A percentile compares a stretch with the other conserved stretches of the same genome.
Evolutionary conservation across 768 basidiomycete genomes (phyloP).

Genomic region (Bullera alba): DNA sequence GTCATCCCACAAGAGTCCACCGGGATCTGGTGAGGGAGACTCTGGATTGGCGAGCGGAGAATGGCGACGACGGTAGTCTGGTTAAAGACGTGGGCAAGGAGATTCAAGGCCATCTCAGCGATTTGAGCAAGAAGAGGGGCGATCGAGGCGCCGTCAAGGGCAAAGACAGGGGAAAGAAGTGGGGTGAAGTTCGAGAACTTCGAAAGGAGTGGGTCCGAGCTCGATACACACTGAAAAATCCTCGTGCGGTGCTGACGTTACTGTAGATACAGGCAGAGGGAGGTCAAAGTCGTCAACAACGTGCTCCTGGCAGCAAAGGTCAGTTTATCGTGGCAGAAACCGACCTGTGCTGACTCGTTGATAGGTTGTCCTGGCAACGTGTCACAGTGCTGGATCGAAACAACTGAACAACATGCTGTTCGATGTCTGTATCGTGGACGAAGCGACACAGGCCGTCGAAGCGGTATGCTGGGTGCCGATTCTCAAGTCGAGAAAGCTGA

Average conservation of each 20-base stretch:
- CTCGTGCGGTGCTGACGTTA: conserved; percentile 1
- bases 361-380: conserved; percentile 83
- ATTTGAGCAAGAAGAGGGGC: conserved; percentile 60
- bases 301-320: conserved; percentile 76
- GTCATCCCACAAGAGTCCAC: conserved; percentile 91
- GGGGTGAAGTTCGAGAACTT: conserved; percentile 50
- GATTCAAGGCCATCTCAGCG: conserved; percentile 60
- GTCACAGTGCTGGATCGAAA: conserved; percentile 82
- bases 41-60: conserved; percentile 46
- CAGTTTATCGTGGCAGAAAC: no score
- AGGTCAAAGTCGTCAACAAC: conserved; percentile 71
- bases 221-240: not conserved
- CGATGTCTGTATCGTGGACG: conserved; percentile 92
- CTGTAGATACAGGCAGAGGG: conserved; percentile 80
- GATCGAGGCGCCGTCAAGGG: conserved; percentile 53
- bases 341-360: no score
- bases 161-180: conserved; percentile 53
- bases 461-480: conserved; percentile 97
- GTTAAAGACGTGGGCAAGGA: conserved; percentile 86
- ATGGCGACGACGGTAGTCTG: conserved; percentile 59
- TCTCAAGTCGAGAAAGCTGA: conserved; percentile 79
- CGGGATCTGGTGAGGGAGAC: conserved; percentile 48
- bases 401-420: conserved; percentile 72
- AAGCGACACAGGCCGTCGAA: conserved; percentile 94
- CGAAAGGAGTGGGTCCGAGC: conserved; percentile 69